Percentiles rank a stretch among this genome's conserved stretches.
Evolutionary conservation across 1,284 basidiomycete genomes (phyloP).

Genomic region (Puccinia brachypodii): DNA sequence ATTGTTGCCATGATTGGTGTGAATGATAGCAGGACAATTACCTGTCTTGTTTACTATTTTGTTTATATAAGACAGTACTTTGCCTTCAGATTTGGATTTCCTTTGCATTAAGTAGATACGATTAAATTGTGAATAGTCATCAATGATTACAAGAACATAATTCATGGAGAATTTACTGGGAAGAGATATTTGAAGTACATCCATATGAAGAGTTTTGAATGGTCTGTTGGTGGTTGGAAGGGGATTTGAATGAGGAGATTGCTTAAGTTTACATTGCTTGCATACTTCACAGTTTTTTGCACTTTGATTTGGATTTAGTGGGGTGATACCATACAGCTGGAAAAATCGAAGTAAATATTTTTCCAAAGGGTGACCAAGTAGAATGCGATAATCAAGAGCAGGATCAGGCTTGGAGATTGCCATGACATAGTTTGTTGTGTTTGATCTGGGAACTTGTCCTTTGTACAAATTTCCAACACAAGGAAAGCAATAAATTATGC

Average conservation of each 20-base stretch:
- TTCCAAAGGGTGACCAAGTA: background rate
- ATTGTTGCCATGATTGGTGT: no score
- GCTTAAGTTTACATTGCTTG: background rate
- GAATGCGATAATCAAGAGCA: background rate
- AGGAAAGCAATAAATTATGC: background rate
- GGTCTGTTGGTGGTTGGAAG: background rate
- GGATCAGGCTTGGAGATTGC: background rate
- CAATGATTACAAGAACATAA: background rate
- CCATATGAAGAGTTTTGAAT: background rate
- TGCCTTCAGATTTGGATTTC: background rate
- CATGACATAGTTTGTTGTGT: background rate
- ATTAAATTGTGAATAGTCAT: background rate
- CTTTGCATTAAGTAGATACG: background rate
- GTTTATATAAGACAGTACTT: background rate
- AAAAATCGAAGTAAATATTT: background rate
- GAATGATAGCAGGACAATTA: background rate
- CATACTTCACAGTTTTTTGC: constrained; percentile 9
- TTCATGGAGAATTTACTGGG: background rate
- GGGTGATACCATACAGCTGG: background rate
- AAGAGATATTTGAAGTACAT: background rate
- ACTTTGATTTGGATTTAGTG: background rate
- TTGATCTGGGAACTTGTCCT: background rate
- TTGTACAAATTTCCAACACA: background rate
- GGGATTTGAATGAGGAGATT: background rate
- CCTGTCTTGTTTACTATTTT: background rate